These are phyloP conservation scores for Podospora anserina DNA, from an alignment of 495 filamentous ascomycete genomes.

Conservation along the genomic window DNA sequence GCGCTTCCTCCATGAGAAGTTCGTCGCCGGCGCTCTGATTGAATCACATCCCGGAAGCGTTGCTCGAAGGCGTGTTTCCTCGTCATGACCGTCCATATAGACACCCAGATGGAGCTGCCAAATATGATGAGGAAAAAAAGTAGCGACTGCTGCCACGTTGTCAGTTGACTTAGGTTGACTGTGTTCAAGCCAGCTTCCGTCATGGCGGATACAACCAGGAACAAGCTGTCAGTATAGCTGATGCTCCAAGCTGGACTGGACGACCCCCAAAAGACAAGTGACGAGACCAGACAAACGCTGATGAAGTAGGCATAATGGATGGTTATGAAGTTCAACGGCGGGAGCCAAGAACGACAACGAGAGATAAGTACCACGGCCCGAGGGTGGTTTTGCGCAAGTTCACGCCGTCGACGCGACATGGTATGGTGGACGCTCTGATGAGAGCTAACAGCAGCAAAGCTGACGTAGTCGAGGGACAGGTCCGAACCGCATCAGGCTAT, in stretches of 20 bases:
- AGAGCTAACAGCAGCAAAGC: background rate
- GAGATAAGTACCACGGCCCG: background rate
- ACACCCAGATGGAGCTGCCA: constrained; percentile 68
- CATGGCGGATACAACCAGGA: constrained; percentile 75
- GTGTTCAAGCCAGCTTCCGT: constrained; percentile 75
- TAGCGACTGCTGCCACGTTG: constrained; percentile 73
- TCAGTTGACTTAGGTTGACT: constrained; percentile 63
- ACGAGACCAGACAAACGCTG: constrained; percentile 57
- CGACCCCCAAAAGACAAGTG: constrained; percentile 69
- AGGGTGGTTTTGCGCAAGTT: constrained; percentile 23
- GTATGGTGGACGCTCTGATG: background rate
- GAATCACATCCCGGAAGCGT: constrained; percentile 59
- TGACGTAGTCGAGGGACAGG: background rate
- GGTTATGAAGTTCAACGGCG: constrained; percentile 72
- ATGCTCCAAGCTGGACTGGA: constrained; percentile 59
- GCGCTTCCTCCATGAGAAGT: constrained; percentile 9
- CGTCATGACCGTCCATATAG: constrained; percentile 59
- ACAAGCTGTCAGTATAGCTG: constrained; percentile 71
- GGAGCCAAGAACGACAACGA: constrained; percentile 36
- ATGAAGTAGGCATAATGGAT: constrained; percentile 74
- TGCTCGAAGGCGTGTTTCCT: constrained; percentile 68
- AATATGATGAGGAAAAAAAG: constrained; percentile 71
- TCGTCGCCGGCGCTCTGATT: constrained; percentile 43
- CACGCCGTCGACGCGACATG: constrained; percentile 17
- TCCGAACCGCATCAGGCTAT: background rate